Evolutionary conservation across 805 yeast genomes (phyloP).

Genomic region (Cyberlindnera saturnus): DNA sequence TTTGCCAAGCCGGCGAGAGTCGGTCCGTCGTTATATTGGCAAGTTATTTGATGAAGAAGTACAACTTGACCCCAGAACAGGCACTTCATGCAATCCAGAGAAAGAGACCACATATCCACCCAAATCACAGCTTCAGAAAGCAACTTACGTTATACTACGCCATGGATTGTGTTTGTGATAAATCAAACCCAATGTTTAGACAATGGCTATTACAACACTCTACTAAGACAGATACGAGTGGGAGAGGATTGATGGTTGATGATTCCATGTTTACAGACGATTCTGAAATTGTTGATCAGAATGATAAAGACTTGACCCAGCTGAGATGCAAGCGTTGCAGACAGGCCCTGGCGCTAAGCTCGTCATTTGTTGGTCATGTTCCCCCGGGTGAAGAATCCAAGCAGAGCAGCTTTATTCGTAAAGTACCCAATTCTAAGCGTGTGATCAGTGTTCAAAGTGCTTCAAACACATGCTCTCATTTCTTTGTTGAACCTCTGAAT

Average conservation of each 20-base stretch:
- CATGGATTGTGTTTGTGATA: slow-evolving; percentile 30
- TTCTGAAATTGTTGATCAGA: slow-evolving; percentile 18
- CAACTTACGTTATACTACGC: slow-evolving; percentile 64
- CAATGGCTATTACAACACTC: slow-evolving; percentile 35
- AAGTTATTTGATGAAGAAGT: slow-evolving; percentile 82
- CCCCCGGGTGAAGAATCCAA: slow-evolving; percentile 61
- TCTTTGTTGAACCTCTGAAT: slow-evolving; percentile 76
- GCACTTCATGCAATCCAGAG: slow-evolving; percentile 74
- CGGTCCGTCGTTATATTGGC: slow-evolving; percentile 81
- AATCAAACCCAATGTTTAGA: slow-evolving; percentile 32
- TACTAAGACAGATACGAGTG: slow-evolving; percentile 36
- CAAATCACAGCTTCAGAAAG: slow-evolving; percentile 67
- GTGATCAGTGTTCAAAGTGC: slow-evolving; percentile 55
- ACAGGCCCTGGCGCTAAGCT: slow-evolving; percentile 54
- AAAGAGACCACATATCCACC: slow-evolving; percentile 53
- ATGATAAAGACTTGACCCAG: slow-evolving; percentile 25
- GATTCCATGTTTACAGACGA: slow-evolving; percentile 28
- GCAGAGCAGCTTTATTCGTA: slow-evolving; percentile 60
- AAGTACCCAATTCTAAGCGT: slow-evolving; percentile 55
- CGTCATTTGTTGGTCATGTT: slow-evolving; percentile 56
- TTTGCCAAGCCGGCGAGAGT: slow-evolving; percentile 91
- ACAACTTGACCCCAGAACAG: slow-evolving; percentile 49
- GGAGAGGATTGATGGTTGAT: slow-evolving; percentile 24
- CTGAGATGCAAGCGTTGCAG: slow-evolving; percentile 84
- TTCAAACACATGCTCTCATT: slow-evolving; percentile 68